Evolutionary conservation across 73 alveolate species (phyloP).

Genomic region (Uronychia binucleata): DNA sequence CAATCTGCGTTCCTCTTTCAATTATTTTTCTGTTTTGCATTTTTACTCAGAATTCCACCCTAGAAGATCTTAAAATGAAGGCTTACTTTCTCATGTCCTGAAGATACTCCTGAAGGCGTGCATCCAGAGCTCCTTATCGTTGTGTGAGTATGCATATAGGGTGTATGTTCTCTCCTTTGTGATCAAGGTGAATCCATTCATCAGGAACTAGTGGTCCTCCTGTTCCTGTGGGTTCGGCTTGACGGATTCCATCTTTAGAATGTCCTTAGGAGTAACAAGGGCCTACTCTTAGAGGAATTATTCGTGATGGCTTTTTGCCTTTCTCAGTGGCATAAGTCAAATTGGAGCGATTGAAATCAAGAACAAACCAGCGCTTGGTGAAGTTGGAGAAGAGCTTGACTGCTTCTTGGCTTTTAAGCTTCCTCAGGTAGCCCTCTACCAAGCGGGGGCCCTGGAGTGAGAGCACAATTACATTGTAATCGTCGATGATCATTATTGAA

Average conservation of each 20-base stretch:
- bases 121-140: not conserved
- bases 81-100: not conserved
- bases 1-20: too few relatives aligned
- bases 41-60: not conserved
- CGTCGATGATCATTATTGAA: not conserved
- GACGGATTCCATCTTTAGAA: not conserved
- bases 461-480: not conserved
- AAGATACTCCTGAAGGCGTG: not conserved
- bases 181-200: not conserved
- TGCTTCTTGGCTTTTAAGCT: not conserved
- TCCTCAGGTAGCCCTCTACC: not conserved
- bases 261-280: not conserved
- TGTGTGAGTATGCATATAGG: not conserved
- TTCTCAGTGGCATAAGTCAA: not conserved
- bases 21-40: not conserved
- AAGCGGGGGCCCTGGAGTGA: not conserved
- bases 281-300: not conserved
- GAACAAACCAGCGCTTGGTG: not conserved
- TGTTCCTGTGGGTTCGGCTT: not conserved
- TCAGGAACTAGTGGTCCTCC: not conserved
- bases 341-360: not conserved
- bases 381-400: not conserved
- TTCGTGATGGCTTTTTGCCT: not conserved
- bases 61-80: not conserved
- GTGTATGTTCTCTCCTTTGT: not conserved